phyloP scores from a whole-genome alignment of 345 rosid species.

The Eucalyptus sp. region DNA sequence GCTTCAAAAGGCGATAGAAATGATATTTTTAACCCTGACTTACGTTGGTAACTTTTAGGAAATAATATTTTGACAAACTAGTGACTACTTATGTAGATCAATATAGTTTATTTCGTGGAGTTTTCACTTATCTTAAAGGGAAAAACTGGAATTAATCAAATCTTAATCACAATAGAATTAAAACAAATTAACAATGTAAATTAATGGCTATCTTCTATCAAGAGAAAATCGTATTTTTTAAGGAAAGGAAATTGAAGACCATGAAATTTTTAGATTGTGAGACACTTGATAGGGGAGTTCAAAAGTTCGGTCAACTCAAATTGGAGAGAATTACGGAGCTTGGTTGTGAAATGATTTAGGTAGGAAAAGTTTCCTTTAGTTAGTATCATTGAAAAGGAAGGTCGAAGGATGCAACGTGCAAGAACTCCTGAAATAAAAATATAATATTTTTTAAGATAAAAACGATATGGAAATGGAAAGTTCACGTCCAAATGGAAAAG shows the following conservation, averaged over 20 bases:
- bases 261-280: neutral
- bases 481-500: neutral
- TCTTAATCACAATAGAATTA: neutral
- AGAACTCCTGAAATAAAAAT: neutral
- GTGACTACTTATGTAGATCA: neutral
- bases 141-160: neutral
- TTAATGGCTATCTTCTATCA: neutral
- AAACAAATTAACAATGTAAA: neutral
- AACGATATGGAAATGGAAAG: neutral
- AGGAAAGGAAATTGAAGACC: neutral
- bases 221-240: neutral
- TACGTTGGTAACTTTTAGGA: accelerated
- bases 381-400: neutral
- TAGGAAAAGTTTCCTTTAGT: neutral
- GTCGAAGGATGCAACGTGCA: neutral
- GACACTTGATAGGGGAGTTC: neutral
- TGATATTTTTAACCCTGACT: neutral
- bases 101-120: neutral
- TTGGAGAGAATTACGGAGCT: neutral
- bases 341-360: neutral
- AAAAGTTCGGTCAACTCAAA: neutral
- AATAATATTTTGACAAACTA: neutral
- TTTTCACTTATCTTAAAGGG: neutral
- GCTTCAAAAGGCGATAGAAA: neutral
- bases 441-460: too few species aligned